These are phyloP conservation scores for Bipolaris zeicola DNA, from an alignment of 2,329 filamentous ascomycete species.

Conservation along the genomic window DNA sequence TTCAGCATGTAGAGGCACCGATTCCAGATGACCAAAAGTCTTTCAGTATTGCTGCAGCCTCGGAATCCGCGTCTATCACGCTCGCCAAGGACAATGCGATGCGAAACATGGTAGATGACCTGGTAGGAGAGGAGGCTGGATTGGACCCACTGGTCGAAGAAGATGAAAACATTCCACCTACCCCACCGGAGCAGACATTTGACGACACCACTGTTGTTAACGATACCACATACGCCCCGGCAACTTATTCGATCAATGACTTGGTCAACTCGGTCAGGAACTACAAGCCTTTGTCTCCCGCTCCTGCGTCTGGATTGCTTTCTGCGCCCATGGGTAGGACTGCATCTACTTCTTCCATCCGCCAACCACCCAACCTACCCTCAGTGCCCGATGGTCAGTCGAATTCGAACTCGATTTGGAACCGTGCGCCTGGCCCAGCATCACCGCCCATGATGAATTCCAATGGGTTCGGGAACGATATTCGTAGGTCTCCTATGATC, in stretches of 20 bases:
- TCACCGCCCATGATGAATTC: conserved; percentile 34
- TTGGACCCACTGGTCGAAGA: conserved; percentile 50
- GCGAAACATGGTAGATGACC: conserved; percentile 63
- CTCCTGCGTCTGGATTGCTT: conserved; percentile 29
- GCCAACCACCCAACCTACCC: conserved; percentile 42
- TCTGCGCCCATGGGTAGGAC: conserved; percentile 44
- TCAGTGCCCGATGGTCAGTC: conserved; percentile 46
- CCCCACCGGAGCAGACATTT: conserved; percentile 54
- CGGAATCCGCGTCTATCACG: conserved; percentile 56
- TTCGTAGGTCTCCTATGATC: conserved; percentile 40
- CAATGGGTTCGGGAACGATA: conserved; percentile 21
- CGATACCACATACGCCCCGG: conserved; percentile 37
- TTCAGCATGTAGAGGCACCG: conserved; percentile 29
- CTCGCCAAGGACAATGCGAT: conserved; percentile 56
- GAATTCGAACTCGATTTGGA: conserved; percentile 47
- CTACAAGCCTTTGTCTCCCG: conserved; percentile 41
- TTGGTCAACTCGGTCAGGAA: conserved; percentile 47
- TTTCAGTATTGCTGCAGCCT: conserved; percentile 44
- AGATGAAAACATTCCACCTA: conserved; percentile 53
- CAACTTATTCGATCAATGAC: conserved; percentile 43
- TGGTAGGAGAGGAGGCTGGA: conserved; percentile 54
- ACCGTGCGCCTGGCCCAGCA: conserved; percentile 39
- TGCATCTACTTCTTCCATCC: conserved; percentile 43
- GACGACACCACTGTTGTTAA: conserved; percentile 47
- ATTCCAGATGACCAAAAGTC: conserved; percentile 46